phyloP scores from a whole-genome alignment of 495 filamentous ascomycete species.

The Hyaloscypha variabilis region DNA sequence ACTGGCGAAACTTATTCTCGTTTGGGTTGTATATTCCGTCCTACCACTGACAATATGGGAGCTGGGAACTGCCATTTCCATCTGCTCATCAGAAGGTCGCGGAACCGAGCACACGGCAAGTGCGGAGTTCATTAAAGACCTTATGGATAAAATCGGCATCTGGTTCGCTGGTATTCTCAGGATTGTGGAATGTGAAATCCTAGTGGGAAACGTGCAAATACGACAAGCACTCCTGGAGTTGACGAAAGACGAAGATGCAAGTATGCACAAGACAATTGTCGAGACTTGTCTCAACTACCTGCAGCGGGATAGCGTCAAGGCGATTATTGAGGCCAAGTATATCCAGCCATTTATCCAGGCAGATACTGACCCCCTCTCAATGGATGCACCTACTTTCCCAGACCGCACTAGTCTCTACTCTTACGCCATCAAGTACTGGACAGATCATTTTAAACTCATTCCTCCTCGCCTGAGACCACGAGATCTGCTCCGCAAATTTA shows the following conservation, averaged over 20 bases:
- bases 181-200: background rate
- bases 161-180: constrained; percentile 3
- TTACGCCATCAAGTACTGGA: constrained; percentile 5
- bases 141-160: background rate
- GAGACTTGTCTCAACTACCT: background rate
- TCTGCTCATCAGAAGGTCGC: background rate
- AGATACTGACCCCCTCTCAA: background rate
- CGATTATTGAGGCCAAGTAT: background rate
- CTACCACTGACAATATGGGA: constrained; percentile 2
- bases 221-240: constrained; percentile 3
- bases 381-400: constrained; percentile 3
- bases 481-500: background rate
- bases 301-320: constrained; percentile 1
- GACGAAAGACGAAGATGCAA: background rate
- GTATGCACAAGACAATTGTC: background rate
- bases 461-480: background rate
- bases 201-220: background rate
- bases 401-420: background rate
- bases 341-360: background rate
- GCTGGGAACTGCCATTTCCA: constrained; percentile 6
- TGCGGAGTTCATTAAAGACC: background rate
- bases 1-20: background rate
- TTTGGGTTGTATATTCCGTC: constrained; percentile 3
- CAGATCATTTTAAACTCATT: constrained; percentile 3
- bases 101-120: constrained; percentile 1